A percentile compares a stretch with the other conserved stretches of the same genome.
These are phyloP conservation scores for Ophiostoma montium DNA, from an alignment of 2,329 filamentous ascomycete genomes.

Conservation along the genomic window DNA sequence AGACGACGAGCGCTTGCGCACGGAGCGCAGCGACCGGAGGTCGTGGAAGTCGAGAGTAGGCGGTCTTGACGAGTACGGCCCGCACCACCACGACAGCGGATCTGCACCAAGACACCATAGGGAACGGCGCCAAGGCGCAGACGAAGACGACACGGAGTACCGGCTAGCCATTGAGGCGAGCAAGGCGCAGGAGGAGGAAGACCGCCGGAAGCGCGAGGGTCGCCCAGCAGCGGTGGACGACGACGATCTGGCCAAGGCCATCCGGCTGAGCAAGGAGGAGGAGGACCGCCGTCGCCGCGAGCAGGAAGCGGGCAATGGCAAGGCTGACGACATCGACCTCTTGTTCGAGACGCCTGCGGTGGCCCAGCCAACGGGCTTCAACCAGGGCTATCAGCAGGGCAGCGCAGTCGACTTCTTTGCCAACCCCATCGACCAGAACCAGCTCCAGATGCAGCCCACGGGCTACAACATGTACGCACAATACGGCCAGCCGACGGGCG, in stretches of 20 bases:
- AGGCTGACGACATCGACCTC: slow-evolving; percentile 30
- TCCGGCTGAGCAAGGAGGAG: slow-evolving; percentile 87
- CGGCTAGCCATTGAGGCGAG: slow-evolving; percentile 85
- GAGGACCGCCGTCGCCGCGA: slow-evolving; percentile 80
- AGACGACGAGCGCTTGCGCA: slow-evolving; percentile 84
- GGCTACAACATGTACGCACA: slow-evolving; percentile 50
- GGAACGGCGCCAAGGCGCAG: slow-evolving; percentile 36
- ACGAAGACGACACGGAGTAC: slow-evolving; percentile 86
- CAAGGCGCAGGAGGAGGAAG: slow-evolving; percentile 89
- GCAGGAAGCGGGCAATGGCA: slow-evolving; percentile 30
- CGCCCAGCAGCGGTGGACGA: slow-evolving; percentile 48
- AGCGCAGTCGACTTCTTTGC: slow-evolving; percentile 94
- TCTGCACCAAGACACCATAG: slow-evolving; percentile 24
- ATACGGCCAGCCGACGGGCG: slow-evolving; percentile 36
- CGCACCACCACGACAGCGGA: slow-evolving; percentile 25
- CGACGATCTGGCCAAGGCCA: slow-evolving; percentile 85
- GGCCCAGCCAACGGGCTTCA: slow-evolving; percentile 68
- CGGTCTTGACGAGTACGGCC: slow-evolving; percentile 70
- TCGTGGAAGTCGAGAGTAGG: slow-evolving; percentile 94
- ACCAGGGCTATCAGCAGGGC: slow-evolving; percentile 96
- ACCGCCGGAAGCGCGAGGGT: slow-evolving; percentile 56
- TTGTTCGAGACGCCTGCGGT: slow-evolving; percentile 53
- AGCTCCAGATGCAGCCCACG: slow-evolving; percentile 66
- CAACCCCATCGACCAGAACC: slow-evolving; percentile 72
- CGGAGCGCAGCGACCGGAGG: slow-evolving; percentile 80